Evolutionary conservation across 352 stramenopile genomes (phyloP), one percentile per base, ranked within the genome.

Genomic region (Phytophthora sansomeana): DNA sequence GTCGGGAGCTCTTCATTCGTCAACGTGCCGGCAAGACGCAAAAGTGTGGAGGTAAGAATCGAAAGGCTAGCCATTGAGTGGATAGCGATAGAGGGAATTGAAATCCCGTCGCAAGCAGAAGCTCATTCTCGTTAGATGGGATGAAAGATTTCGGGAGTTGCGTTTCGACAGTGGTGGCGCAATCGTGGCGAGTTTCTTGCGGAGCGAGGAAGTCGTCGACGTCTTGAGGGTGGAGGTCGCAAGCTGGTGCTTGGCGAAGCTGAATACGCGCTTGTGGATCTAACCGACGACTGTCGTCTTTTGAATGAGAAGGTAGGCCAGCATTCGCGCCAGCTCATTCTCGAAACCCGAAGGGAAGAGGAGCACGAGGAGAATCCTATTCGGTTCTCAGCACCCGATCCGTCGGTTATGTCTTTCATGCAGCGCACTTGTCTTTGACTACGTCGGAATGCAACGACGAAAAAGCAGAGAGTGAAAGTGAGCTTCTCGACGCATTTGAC

Each of bases 391-490:
- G 51, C 61, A 6, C 73, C 68, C 1, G 33, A 72, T 51, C 69
- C 62, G 26, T 77, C 58, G 56, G 36, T 73, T 8, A 30, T 48
- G 8, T 4, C 24, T 1, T 68, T 77, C 17, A 81, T 78, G 63
- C 26, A 26, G 5, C 49, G 59, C 24, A 72, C 69, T 30, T 21
- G 38, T 5, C 44, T 72, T 0, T 68, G 29, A 0, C 59, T 72
- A 1, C 61, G 56, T 4, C 50, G 59, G 0, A n/a, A n/a, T 36
- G 26, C 43, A 19, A 35, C 43, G 24, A 13, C 26, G 32, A 21
- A 19, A 19, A 26, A 5, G 29, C 21, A 10, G 29, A 52, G 28
- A 2, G 5, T 16, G 13, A 4, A 2, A 28, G 39, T 19, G 24
- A 52, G 9, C 29, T 52, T 17, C 26, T 52, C 4, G 46, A 41